These are phyloP conservation scores for Yamadazyma siamensis DNA, from an alignment of 1,139 yeast species.

Conservation along the genomic window DNA sequence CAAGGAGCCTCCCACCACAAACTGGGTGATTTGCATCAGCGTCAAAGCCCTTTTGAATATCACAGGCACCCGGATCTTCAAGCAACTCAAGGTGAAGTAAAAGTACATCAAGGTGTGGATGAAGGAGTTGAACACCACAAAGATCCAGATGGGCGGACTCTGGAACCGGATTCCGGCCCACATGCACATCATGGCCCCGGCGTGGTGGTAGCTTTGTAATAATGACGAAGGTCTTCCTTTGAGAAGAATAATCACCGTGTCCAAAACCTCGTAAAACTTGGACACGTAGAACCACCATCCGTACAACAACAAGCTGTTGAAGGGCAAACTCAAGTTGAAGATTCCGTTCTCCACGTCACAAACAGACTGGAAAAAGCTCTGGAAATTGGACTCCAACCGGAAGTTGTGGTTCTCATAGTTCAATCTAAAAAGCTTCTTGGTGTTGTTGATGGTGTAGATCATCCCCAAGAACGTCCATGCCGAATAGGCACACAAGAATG, in stretches of 20 bases:
- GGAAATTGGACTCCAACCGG: constrained; percentile 14
- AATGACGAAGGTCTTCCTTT: constrained; percentile 70
- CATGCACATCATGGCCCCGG: constrained; percentile 83
- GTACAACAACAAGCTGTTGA: constrained; percentile 28
- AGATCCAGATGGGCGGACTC: constrained; percentile 79
- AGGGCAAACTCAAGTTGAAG: constrained; percentile 51
- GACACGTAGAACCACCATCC: constrained; percentile 71
- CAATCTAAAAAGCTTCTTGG: constrained; percentile 26
- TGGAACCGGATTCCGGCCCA: constrained; percentile 74
- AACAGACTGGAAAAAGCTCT: constrained; percentile 50
- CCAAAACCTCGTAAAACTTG: constrained; percentile 71
- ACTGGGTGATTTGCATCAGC: constrained; percentile 68
- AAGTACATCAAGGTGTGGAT: constrained; percentile 74
- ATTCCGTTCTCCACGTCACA: constrained; percentile 64
- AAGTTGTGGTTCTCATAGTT: constrained; percentile 12
- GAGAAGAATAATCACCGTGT: constrained; percentile 62
- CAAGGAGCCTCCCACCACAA: constrained; percentile 65
- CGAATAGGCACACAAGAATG: constrained; percentile 61
- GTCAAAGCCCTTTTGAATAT: constrained; percentile 60
- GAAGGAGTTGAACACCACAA: constrained; percentile 75
- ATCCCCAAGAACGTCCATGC: constrained; percentile 75
- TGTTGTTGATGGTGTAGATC: constrained; percentile 46
- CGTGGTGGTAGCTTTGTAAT: constrained; percentile 74
- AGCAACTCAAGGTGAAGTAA: constrained; percentile 63
- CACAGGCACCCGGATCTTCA: constrained; percentile 58